A percentile compares a stretch with the other conserved stretches of the same genome.
Evolutionary conservation across 2,329 filamentous ascomycete genomes (phyloP).

Genomic region (Cladophialophora psammophila): DNA sequence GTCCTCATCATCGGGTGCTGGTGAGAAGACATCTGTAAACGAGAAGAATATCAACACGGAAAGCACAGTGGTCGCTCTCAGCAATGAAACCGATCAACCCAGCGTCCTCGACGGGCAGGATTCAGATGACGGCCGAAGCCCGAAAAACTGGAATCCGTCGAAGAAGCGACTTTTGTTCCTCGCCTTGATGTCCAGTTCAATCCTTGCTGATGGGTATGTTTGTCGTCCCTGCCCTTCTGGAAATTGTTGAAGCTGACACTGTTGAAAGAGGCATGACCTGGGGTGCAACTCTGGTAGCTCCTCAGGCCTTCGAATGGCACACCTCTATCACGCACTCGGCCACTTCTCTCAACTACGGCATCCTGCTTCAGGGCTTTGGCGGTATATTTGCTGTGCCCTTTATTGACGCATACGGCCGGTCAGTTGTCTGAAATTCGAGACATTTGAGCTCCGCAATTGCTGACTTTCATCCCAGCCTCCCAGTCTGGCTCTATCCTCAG

Average conservation of each 20-base stretch:
- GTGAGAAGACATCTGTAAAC: not conserved
- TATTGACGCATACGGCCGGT: constrained; percentile 52
- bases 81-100: constrained; percentile 32
- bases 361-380: constrained; percentile 49
- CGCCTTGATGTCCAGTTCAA: constrained; percentile 47
- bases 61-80: constrained; percentile 17
- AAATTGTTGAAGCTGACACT: not conserved
- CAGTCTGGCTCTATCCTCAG: constrained; percentile 54
- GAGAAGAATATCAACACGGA: constrained; percentile 16
- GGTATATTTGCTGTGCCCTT: constrained; percentile 50
- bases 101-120: constrained; percentile 34
- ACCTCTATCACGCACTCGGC: constrained; percentile 46
- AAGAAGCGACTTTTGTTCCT: constrained; percentile 46
- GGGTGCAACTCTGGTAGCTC: constrained; percentile 50
- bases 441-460: not conserved
- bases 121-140: constrained; percentile 40
- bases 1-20: constrained; percentile 2
- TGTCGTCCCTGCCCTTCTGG: not conserved
- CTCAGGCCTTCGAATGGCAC: constrained; percentile 49
- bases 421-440: constrained; percentile 28
- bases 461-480: constrained; percentile 44
- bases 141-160: constrained; percentile 43
- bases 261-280: constrained; percentile 47
- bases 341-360: constrained; percentile 51
- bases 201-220: constrained; percentile 48